A percentile compares a stretch with the other conserved stretches of the same genome.
These are phyloP conservation scores for Pulveroboletus sp. DNA, from an alignment of 768 basidiomycete species.

Conservation along the genomic window DNA sequence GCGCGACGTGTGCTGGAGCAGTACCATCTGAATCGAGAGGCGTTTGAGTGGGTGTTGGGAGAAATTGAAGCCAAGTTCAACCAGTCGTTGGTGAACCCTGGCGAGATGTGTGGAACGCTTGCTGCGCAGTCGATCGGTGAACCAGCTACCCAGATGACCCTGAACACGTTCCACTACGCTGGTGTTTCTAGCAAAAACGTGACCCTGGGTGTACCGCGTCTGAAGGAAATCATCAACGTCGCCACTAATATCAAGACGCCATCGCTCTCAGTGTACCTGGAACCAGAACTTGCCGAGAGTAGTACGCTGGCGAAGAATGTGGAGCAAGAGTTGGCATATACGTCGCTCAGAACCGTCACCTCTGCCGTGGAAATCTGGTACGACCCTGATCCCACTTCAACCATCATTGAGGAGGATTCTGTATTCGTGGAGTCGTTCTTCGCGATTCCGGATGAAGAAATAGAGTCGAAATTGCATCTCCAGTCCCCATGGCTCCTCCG, in stretches of 20 bases:
- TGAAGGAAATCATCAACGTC: slow-evolving; percentile 99
- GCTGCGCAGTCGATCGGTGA: slow-evolving; percentile 99
- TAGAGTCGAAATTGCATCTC: slow-evolving; percentile 82
- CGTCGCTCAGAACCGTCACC: slow-evolving; percentile 89
- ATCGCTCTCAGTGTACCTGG: slow-evolving; percentile 87
- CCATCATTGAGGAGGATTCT: slow-evolving; percentile 93
- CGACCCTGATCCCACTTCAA: slow-evolving; percentile 86
- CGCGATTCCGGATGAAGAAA: slow-evolving; percentile 96
- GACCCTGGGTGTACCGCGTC: slow-evolving; percentile 96
- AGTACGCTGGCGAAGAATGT: slow-evolving; percentile 75
- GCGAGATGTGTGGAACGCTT: slow-evolving; percentile 98
- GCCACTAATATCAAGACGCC: slow-evolving; percentile 99
- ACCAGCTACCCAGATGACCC: slow-evolving; percentile 98
- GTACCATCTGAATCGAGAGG: slow-evolving; percentile 83
- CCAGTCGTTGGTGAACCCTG: slow-evolving; percentile 84
- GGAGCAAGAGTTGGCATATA: slow-evolving; percentile 90
- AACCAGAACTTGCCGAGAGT: slow-evolving; percentile 61
- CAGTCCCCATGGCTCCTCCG: slow-evolving; percentile 98
- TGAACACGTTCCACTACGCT: slow-evolving; percentile 99
- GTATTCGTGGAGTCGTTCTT: slow-evolving; percentile 99
- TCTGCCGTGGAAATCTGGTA: slow-evolving; percentile 97
- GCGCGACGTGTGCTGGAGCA: slow-evolving; percentile 83
- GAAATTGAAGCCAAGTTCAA: slow-evolving; percentile 97
- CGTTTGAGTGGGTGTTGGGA: slow-evolving; percentile 95
- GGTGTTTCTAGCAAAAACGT: slow-evolving; percentile 99